phyloP scores from a whole-genome alignment of 805 yeast species.

The Pachysolen tannophilus region DNA sequence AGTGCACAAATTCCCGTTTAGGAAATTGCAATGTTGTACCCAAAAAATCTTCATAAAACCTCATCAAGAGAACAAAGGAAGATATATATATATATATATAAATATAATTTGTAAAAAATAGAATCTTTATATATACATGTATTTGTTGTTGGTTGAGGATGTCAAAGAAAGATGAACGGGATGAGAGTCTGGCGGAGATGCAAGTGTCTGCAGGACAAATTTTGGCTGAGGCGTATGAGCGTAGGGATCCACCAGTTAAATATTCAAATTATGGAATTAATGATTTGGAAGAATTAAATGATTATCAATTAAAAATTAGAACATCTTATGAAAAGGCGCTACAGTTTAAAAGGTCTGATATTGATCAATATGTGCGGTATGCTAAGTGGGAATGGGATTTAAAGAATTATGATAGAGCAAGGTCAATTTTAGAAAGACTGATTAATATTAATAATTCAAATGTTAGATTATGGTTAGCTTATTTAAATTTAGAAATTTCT shows the following conservation, averaged over 20 bases:
- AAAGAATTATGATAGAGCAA: slow-evolving; percentile 67
- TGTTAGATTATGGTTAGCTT: slow-evolving; percentile 81
- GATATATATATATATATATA: no score
- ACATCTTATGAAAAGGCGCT: slow-evolving; percentile 82
- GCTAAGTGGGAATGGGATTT: slow-evolving; percentile 83
- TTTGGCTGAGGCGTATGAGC: slow-evolving; percentile 51
- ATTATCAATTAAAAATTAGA: slow-evolving; percentile 68
- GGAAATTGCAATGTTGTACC: no score
- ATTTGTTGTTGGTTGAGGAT: no score
- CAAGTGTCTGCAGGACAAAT: slow-evolving; percentile 64
- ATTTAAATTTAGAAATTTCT: slow-evolving; percentile 71
- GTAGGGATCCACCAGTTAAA: slow-evolving; percentile 30
- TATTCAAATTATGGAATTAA: slow-evolving; percentile 42
- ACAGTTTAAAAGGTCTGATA: slow-evolving; percentile 72
- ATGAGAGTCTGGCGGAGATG: no score
- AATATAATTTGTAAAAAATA: no score
- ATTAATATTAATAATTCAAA: slow-evolving; percentile 65
- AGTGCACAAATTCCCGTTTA: no score
- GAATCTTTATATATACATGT: no score
- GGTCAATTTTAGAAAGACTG: slow-evolving; percentile 86
- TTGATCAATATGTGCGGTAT: slow-evolving; percentile 87
- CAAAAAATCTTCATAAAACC: no score
- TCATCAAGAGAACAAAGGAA: no score
- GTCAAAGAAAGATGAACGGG: no score
- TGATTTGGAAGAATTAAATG: slow-evolving; percentile 76